These are phyloP conservation scores for Alternaria conjuncta DNA, from an alignment of 2,329 filamentous ascomycete species.

Conservation along the genomic window DNA sequence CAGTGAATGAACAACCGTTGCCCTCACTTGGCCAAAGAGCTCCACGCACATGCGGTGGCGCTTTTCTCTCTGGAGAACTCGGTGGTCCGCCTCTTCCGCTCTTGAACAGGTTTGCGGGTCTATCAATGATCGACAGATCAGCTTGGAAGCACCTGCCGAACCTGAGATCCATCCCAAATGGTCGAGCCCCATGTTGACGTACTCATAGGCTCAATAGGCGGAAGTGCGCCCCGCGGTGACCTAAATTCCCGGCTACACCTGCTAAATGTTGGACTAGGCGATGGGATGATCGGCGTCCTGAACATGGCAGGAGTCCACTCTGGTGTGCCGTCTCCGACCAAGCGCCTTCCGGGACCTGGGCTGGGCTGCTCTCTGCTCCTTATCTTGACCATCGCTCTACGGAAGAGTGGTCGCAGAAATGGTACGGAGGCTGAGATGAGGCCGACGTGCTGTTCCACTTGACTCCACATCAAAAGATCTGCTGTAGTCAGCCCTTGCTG, in stretches of 20 bases:
- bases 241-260: slow-evolving; percentile 21
- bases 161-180: slow-evolving; percentile 23
- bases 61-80: not conserved
- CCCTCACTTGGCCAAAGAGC: not conserved
- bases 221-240: slow-evolving; percentile 15
- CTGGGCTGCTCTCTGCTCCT: slow-evolving; percentile 18
- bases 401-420: slow-evolving; percentile 36
- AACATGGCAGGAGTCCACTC: slow-evolving; percentile 8
- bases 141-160: slow-evolving; percentile 9
- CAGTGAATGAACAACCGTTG: not conserved
- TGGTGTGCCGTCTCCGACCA: slow-evolving; percentile 17
- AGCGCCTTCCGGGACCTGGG: slow-evolving; percentile 15
- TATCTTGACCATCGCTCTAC: slow-evolving; percentile 15
- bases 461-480: slow-evolving; percentile 39
- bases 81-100: not conserved
- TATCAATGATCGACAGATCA: not conserved
- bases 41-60: not conserved
- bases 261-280: slow-evolving; percentile 26
- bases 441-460: slow-evolving; percentile 41
- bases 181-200: slow-evolving; percentile 12
- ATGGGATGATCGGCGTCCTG: slow-evolving; percentile 34
- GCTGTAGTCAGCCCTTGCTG: slow-evolving; percentile 21
- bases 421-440: slow-evolving; percentile 43
- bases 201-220: slow-evolving; percentile 22
- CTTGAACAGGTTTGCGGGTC: not conserved